Base-by-base conservation (phyloP, 2,329 filamentous ascomycete species). In the Penicillium sp. region DNA sequence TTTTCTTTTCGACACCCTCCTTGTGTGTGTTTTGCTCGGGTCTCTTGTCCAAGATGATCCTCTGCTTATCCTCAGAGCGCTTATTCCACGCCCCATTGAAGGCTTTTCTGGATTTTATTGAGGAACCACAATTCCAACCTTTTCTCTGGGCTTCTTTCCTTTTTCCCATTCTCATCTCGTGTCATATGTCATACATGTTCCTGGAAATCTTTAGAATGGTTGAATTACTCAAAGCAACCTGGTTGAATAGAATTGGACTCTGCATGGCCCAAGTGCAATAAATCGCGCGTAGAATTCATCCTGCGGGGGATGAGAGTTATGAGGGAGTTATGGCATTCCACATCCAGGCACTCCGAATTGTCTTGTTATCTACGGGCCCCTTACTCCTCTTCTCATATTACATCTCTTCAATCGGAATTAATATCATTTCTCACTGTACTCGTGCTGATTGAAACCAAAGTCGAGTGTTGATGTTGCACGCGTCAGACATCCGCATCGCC, bases 401-500 rank as follows among this genome's bases (percentile, higher is more conserved):
- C 7, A 38, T 22, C 35, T 26, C 28, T 22, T 5, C 12, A 24
- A 28, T 7, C 13, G 13, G 15, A 40, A 37, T 26, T 28, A 10
- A 10, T 9, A 26, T 19, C 13, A n/a, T 26, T 40, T 26, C 9
- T n/a, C 2, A 40, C 13, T 49, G 4, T 24, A 57, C 30, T 55
- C 12, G 44, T 57, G 42, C 44, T 47, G 13, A 42, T 22, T n/a
- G 54, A 55, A 53, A 37, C 28, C 35, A 13, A 7, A 60, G 28
- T 24, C n/a, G 40, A 38, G 55, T 62, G 65, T 66, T 68, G 65
- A 58, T 66, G 68, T 70, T 69, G 68, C 68, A 70, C 68, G 68
- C 68, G 68, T 70, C 67, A 68, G 68, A 65, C 63, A 63, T 68
- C 64, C 59, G 57, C 59, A 61, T 66, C 66, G 59, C 65, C 68